Conservation (phyloP, 495 filamentous ascomycete species). For the Lindgomyces ingoldianus region DNA sequence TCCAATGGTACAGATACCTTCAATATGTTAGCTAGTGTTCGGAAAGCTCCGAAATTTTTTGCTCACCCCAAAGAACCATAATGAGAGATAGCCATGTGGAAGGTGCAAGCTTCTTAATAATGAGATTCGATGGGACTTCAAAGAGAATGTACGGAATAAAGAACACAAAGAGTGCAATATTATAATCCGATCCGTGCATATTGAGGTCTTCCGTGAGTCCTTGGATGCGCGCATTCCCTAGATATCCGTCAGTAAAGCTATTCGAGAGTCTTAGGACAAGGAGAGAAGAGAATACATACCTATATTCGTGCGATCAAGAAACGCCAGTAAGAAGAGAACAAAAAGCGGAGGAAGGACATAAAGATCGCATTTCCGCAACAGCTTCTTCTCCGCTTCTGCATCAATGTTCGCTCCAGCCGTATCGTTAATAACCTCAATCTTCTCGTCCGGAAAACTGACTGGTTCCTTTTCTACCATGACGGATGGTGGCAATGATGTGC, state of each 20-base stretch:
- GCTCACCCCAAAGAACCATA: slow-evolving; percentile 53
- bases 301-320: slow-evolving; percentile 59
- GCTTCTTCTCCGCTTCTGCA: slow-evolving; percentile 39
- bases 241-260: not conserved
- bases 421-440: slow-evolving; percentile 18
- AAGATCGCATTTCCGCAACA: slow-evolving; percentile 39
- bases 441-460: slow-evolving; percentile 2
- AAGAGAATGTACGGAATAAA: slow-evolving; percentile 68
- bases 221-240: slow-evolving; percentile 62
- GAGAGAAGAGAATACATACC: not conserved
- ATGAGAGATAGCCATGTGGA: slow-evolving; percentile 49
- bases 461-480: not conserved
- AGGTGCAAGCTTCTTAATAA: slow-evolving; percentile 66
- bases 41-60: slow-evolving; percentile 5
- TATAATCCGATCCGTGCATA: slow-evolving; percentile 58
- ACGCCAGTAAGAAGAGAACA: slow-evolving; percentile 50
- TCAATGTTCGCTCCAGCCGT: slow-evolving; percentile 30
- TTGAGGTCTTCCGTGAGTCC: slow-evolving; percentile 61
- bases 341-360: slow-evolving; percentile 48
- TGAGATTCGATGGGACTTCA: slow-evolving; percentile 66
- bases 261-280: not conserved
- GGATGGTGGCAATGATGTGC: not conserved
- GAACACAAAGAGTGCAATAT: slow-evolving; percentile 64
- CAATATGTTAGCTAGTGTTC: slow-evolving; percentile 5
- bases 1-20: slow-evolving; percentile 42